These are phyloP conservation scores for Ganoderma boninense DNA, from an alignment of 1,284 basidiomycete species.

Conservation along the genomic window DNA sequence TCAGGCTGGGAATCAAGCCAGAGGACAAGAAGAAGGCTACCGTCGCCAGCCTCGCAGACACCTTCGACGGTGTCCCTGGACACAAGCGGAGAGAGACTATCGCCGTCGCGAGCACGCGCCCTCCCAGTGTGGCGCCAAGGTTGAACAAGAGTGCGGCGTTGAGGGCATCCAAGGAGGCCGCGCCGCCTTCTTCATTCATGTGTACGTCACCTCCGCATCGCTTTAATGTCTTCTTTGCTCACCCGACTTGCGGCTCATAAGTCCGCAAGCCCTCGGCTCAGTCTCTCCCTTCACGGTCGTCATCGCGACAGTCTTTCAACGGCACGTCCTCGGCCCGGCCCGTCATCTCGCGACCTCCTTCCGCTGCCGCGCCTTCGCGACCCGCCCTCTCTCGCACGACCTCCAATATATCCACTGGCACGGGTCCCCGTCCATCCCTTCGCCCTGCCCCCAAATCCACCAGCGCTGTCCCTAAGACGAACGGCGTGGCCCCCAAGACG, in stretches of 20 bases:
- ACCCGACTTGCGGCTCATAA: conserved; percentile 10
- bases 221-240: neutral
- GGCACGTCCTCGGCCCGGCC: conserved; percentile 32
- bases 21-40: conserved; percentile 32
- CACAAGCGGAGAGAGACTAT: conserved; percentile 82
- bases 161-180: conserved; percentile 62
- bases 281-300: conserved; percentile 33
- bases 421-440: conserved; percentile 21
- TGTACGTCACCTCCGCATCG: conserved; percentile 51
- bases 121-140: conserved; percentile 71
- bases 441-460: conserved; percentile 18
- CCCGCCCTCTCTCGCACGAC: conserved; percentile 37
- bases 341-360: conserved; percentile 36
- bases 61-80: conserved; percentile 82
- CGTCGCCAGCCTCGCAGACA: conserved; percentile 35
- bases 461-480: conserved; percentile 17
- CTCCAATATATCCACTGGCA: conserved; percentile 11
- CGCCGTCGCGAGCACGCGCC: conserved; percentile 67
- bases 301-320: conserved; percentile 39
- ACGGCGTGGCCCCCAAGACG: conserved; percentile 23
- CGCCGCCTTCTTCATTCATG: conserved; percentile 71
- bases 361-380: conserved; percentile 42
- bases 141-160: conserved; percentile 76
- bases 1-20: conserved; percentile 60
- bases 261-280: conserved; percentile 34